Percentiles rank a stretch among this genome's conserved stretches.
Evolutionary conservation across 495 filamentous ascomycete genomes (phyloP).

Genomic region (Tuber microsphaerosporum): DNA sequence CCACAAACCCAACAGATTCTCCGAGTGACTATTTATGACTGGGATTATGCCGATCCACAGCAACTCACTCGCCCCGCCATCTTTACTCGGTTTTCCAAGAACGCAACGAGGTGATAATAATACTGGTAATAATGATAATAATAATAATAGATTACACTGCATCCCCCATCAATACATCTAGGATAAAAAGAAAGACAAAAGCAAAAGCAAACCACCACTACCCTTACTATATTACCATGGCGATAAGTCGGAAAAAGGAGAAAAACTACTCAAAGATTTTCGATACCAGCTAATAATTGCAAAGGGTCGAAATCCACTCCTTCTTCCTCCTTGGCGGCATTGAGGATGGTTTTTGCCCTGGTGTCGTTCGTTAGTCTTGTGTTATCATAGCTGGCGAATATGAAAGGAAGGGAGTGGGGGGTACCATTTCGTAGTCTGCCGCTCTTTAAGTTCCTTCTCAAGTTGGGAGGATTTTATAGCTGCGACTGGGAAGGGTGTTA

Average conservation of each 20-base stretch:
- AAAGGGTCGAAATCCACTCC: constrained; percentile 44
- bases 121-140: not conserved
- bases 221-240: not conserved
- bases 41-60: not conserved
- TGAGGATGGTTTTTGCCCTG: constrained; percentile 38
- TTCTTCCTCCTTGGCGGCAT: constrained; percentile 11
- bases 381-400: constrained; percentile 43
- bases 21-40: not conserved
- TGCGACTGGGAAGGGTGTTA: constrained; percentile 47
- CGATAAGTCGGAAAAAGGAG: not conserved
- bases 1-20: not conserved
- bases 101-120: too few relatives aligned
- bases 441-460: constrained; percentile 63
- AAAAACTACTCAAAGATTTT: constrained; percentile 30
- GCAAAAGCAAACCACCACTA: not conserved
- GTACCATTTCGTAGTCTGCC: constrained; percentile 44
- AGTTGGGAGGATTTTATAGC: constrained; percentile 69
- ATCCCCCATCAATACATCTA: not conserved
- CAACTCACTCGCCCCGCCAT: not conserved
- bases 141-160: not conserved
- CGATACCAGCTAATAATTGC: constrained; percentile 48
- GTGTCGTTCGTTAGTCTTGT: constrained; percentile 46
- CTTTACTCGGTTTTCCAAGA: too few relatives aligned
- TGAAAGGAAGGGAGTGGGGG: not conserved
- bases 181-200: not conserved